These are phyloP conservation scores for Kandelia obovata DNA, from an alignment of 345 rosid species.

Conservation along the genomic window DNA sequence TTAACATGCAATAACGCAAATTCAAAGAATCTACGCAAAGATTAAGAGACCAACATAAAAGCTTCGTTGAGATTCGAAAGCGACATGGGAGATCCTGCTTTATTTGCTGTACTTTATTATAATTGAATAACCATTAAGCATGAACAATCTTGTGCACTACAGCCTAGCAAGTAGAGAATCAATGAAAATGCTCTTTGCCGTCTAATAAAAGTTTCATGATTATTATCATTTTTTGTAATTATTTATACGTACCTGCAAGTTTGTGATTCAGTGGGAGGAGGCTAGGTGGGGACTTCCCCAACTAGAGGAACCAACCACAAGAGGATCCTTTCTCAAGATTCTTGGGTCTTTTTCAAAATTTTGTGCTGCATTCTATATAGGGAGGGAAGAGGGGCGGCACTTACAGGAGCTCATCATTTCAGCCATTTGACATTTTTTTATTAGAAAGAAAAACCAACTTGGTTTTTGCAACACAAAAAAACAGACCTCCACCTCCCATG, in stretches of 20 bases:
- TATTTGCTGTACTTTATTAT: background rate
- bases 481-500: background rate
- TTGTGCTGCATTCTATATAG: constrained; percentile 4
- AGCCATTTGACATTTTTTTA: constrained; percentile 17
- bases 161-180: constrained; percentile 15
- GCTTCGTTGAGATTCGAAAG: background rate
- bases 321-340: constrained; percentile 3
- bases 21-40: background rate
- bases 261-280: constrained; percentile 13
- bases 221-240: background rate
- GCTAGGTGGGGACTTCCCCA: constrained; percentile 31
- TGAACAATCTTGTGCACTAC: constrained; percentile 12
- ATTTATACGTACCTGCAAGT: no score
- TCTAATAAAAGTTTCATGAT: no score
- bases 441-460: constrained; percentile 8
- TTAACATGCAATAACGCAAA: background rate
- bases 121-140: background rate
- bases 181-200: background rate
- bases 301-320: constrained; percentile 40
- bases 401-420: constrained; percentile 13
- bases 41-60: background rate
- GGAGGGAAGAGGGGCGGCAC: background rate
- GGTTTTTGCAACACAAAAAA: background rate
- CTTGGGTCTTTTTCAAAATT: background rate
- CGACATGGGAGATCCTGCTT: background rate